Base-by-base conservation (phyloP, 352 stramenopile genomes). In the Thraustochytrium sp. region DNA sequence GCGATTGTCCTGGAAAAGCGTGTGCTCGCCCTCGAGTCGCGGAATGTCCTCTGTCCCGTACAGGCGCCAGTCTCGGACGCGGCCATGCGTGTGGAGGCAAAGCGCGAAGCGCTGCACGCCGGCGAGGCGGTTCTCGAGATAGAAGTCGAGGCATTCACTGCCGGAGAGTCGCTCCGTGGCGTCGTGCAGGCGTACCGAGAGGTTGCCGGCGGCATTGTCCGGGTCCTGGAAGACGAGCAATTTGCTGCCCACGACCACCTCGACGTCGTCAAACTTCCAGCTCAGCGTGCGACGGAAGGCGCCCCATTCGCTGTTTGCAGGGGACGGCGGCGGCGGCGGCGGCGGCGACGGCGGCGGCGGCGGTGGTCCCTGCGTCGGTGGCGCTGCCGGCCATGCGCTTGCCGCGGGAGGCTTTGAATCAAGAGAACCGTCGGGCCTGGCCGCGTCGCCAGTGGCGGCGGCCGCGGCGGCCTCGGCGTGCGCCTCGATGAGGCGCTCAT, bases 241-340 rank as follows among this genome's bases (percentile, higher is more conserved):
- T 26, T 77, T 77, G 36, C 42, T 62, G 23, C 65, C 65, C 11
- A 77, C 65, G 13, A 77, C 65, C 13, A 77, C 49, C 46, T 77
- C 65, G 34, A 77, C 49, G 23, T 62, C 46, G 65, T 77, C 65
- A 77, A 77, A 77, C n/a, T 55, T 77, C 65, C 65, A 77, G 65
- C 65, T 77, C 37, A 77, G 65, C 18, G 65, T 77, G 1, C 65
- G 42, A 4, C 65, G 29, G 46, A 77, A 77, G 11, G 42, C 65
- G n/a, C n/a, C n/a, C 59, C 59, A 72, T 44, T 13, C 29, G 16
- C 13, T 29, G 18, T 13, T 29, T 18, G 13, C 18, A 18, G 55
- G 26, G 21, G 55, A 65, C 13, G 26, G 16, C 18, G 55, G 34
- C 18, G 34, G 26, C 34, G 34, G 13, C 1, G 36, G n/a, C 23